phyloP scores from a whole-genome alignment of 2,329 filamentous ascomycete species.

The Neonectria sp. region DNA sequence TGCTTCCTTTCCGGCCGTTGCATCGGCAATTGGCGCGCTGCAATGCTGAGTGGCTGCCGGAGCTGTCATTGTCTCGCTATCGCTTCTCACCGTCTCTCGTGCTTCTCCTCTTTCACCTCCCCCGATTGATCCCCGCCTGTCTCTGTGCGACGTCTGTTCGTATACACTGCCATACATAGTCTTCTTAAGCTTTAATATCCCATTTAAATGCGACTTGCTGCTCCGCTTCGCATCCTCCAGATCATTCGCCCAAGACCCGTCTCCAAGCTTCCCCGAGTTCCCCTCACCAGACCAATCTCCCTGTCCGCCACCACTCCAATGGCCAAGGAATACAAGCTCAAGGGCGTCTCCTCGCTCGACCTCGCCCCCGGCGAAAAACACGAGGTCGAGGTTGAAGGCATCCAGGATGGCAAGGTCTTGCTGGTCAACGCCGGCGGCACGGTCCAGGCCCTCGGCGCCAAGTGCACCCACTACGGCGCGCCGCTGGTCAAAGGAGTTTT shows the following conservation, averaged over 20 bases:
- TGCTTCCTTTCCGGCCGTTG: background rate
- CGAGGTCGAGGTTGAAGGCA: conserved; percentile 91
- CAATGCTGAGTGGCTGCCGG: background rate
- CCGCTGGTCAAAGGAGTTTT: conserved; percentile 90
- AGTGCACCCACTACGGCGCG: conserved; percentile 94
- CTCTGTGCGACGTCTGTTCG: background rate
- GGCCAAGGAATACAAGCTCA: conserved; percentile 78
- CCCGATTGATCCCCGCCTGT: background rate
- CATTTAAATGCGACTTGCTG: background rate
- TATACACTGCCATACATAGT: background rate
- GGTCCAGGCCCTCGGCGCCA: conserved; percentile 84
- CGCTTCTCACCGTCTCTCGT: background rate
- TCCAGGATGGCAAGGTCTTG: conserved; percentile 88
- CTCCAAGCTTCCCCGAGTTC: background rate
- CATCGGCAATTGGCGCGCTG: background rate
- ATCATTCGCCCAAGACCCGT: conserved; percentile 14
- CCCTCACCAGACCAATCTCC: background rate
- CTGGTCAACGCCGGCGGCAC: conserved; percentile 84
- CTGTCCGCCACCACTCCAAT: conserved; percentile 55
- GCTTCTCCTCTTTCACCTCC: background rate
- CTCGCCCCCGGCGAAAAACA: conserved; percentile 87
- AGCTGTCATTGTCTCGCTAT: background rate
- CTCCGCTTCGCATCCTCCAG: conserved; percentile 14
- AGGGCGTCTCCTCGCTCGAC: conserved; percentile 81
- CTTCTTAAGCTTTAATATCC: background rate